These are phyloP conservation scores for Reutealis trisperma DNA, from an alignment of 345 rosid species.

Conservation along the genomic window DNA sequence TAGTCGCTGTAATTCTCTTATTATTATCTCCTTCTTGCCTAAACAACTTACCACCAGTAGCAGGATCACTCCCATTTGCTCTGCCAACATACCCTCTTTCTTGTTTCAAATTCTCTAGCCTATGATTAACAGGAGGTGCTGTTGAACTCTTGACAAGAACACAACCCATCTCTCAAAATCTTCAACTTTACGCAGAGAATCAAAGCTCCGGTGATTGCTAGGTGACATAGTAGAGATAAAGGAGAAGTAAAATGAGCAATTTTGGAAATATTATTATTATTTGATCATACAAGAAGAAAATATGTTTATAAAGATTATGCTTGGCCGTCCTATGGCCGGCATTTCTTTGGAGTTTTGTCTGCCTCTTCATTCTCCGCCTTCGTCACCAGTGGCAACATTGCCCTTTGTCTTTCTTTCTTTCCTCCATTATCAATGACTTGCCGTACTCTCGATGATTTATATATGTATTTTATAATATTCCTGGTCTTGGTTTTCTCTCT, in stretches of 20 bases:
- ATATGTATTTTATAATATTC: too few relatives aligned
- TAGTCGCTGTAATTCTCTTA: neutral
- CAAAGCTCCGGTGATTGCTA: constrained; percentile 13
- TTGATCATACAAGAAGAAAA: constrained; percentile 3
- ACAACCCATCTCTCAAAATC: constrained; percentile 49
- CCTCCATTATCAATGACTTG: constrained; percentile 17
- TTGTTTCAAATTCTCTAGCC: constrained; percentile 28
- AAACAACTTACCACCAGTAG: constrained; percentile 14
- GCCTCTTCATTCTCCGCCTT: constrained; percentile 6
- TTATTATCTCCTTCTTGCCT: constrained; percentile 8
- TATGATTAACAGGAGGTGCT: constrained; percentile 20
- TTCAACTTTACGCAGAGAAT: constrained; percentile 5
- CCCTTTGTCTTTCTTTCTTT: neutral
- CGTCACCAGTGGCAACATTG: too few relatives aligned
- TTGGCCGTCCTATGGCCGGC: constrained; percentile 37
- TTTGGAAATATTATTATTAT: too few relatives aligned
- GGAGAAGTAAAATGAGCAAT: neutral
- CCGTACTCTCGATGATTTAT: neutral
- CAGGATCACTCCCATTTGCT: neutral
- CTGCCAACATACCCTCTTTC: constrained; percentile 27
- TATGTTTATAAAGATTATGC: neutral
- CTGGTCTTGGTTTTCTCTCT: neutral
- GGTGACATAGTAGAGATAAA: constrained; percentile 18
- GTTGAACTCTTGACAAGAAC: constrained; percentile 25
- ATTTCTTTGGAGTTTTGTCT: constrained; percentile 31